Evolutionary conservation across 306 rosid species (phyloP).

Genomic region (Fragaria iinumae): DNA sequence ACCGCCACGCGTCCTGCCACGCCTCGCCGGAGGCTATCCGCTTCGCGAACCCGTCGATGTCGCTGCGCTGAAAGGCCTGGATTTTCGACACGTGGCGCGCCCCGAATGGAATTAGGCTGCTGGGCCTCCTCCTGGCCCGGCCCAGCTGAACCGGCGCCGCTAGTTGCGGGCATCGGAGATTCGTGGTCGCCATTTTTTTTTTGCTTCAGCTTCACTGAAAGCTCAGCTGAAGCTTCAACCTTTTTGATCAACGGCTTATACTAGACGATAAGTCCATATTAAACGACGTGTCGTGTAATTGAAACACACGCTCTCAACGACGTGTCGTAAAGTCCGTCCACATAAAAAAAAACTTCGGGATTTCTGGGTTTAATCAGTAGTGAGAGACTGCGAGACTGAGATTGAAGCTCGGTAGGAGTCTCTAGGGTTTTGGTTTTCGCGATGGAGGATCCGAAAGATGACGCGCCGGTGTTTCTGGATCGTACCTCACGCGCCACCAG

Average conservation of each 20-base stretch:
- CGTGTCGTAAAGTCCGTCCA: not conserved
- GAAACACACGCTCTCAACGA: not conserved
- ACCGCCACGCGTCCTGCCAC: slow-evolving; percentile 75
- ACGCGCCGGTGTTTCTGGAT: slow-evolving; percentile 39
- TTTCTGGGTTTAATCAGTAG: not conserved
- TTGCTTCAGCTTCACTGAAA: not conserved
- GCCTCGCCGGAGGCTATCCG: slow-evolving; percentile 58
- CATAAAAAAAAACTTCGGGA: not conserved
- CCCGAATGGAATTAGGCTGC: not conserved
- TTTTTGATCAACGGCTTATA: not conserved
- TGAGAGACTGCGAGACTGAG: not conserved
- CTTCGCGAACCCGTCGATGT: slow-evolving; percentile 51
- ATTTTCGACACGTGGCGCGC: slow-evolving; percentile 23
- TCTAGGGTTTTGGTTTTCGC: not conserved
- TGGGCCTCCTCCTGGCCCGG: slow-evolving; percentile 3
- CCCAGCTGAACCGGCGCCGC: slow-evolving; percentile 20
- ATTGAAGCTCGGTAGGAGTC: not conserved
- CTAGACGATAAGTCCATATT: not conserved
- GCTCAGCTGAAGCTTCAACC: not conserved
- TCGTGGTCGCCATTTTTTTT: slow-evolving; percentile 38
- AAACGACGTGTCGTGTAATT: not conserved
- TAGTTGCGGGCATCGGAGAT: slow-evolving; percentile 27
- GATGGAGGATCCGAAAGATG: slow-evolving; percentile 42
- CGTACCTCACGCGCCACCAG: slow-evolving; percentile 71
- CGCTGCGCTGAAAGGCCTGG: slow-evolving; percentile 57